phyloP scores from a whole-genome alignment of 2,329 filamentous ascomycete species.

The Alternaria longipes region DNA sequence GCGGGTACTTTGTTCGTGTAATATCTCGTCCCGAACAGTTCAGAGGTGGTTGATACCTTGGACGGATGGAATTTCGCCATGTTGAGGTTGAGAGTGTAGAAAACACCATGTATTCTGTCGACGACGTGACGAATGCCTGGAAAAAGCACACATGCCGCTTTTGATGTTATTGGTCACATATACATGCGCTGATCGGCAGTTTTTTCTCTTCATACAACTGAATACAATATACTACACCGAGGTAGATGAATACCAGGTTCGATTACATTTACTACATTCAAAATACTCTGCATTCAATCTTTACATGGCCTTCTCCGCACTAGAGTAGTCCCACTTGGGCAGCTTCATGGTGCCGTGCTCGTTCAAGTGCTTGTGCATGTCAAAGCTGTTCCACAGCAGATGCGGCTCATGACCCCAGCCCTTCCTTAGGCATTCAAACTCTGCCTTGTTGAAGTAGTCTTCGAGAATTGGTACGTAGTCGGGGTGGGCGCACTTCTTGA shows the following conservation, averaged over 20 bases:
- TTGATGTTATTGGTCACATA: background rate
- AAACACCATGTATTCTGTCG: background rate
- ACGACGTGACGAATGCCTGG: background rate
- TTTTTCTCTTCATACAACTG: background rate
- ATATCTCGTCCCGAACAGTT: background rate
- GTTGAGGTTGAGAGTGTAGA: background rate
- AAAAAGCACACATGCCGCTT: background rate
- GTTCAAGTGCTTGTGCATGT: constrained; percentile 84
- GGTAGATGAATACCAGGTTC: too few relatives aligned
- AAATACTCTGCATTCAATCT: background rate
- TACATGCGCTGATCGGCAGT: background rate
- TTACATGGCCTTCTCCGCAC: constrained; percentile 17
- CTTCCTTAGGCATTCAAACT: constrained; percentile 84
- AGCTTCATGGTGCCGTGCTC: constrained; percentile 93
- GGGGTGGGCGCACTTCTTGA: constrained; percentile 85
- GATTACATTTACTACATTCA: background rate
- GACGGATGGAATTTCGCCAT: background rate
- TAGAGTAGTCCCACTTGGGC: constrained; percentile 65
- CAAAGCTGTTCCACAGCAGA: constrained; percentile 83
- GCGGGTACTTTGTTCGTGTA: background rate
- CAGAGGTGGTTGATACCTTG: background rate
- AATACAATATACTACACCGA: background rate
- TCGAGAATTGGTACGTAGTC: constrained; percentile 83
- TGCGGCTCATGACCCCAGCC: constrained; percentile 93
- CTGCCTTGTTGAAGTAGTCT: constrained; percentile 86